Evolutionary conservation across 805 yeast species (phyloP).

Genomic region (Spencermartinsiella europaea): DNA sequence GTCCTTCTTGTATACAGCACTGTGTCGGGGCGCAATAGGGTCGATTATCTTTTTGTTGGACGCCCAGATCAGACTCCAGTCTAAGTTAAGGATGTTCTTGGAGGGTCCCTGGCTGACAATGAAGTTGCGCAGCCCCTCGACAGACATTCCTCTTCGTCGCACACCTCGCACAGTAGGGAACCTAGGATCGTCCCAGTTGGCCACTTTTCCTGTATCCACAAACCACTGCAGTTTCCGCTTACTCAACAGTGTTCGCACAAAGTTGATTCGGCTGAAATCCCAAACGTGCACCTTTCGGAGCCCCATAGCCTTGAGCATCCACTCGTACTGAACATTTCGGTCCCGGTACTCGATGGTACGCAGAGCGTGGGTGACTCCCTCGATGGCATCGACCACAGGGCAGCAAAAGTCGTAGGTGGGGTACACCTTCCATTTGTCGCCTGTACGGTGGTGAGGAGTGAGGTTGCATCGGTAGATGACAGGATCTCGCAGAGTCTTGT

Average conservation of each 20-base stretch:
- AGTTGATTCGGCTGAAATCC: constrained; percentile 98
- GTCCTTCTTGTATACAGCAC: constrained; percentile 62
- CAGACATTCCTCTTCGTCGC: constrained; percentile 99
- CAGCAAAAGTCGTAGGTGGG: constrained; percentile 99
- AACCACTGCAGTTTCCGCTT: constrained; percentile 99
- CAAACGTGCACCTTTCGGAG: constrained; percentile 93
- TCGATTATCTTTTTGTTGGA: constrained; percentile 95
- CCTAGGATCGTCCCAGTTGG: constrained; percentile 98
- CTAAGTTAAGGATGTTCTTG: constrained; percentile 91
- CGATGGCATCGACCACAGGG: constrained; percentile 90
- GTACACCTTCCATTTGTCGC: constrained; percentile 87
- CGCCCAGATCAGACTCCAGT: constrained; percentile 98
- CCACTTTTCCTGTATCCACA: constrained; percentile 83
- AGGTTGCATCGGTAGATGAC: constrained; percentile 95
- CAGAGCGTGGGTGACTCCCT: constrained; percentile 96
- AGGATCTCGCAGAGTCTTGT: constrained; percentile 97
- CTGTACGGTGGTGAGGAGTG: constrained; percentile 98
- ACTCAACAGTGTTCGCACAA: constrained; percentile 88
- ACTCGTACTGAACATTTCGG: constrained; percentile 95
- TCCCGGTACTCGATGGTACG: constrained; percentile 99
- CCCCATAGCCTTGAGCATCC: constrained; percentile 79
- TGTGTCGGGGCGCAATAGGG: constrained; percentile 93
- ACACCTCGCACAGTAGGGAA: constrained; percentile 99
- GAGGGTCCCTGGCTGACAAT: constrained; percentile 97
- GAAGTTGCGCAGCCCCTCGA: constrained; percentile 93